These are phyloP conservation scores for Inga leiocalycina DNA, from an alignment of 306 rosid genomes.

Conservation along the genomic window DNA sequence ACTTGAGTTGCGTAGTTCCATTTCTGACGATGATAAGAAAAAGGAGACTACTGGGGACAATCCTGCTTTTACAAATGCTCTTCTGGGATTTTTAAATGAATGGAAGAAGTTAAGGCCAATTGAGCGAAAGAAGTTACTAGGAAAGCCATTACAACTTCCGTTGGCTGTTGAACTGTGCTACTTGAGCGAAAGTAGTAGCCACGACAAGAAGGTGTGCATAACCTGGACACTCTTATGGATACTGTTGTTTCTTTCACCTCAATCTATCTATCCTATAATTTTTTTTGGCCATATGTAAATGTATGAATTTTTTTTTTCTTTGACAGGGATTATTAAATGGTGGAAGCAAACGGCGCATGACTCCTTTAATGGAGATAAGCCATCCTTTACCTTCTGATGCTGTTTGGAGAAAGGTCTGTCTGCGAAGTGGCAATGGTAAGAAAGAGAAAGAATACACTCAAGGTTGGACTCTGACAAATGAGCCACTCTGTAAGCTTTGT, in stretches of 20 bases:
- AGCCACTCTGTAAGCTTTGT: slow-evolving; percentile 95
- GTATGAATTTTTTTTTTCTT: background rate
- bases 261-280: background rate
- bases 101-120: slow-evolving; percentile 86
- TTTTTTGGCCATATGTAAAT: background rate
- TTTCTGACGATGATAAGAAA: slow-evolving; percentile 39
- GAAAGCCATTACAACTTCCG: slow-evolving; percentile 93
- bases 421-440: slow-evolving; percentile 68
- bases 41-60: slow-evolving; percentile 44
- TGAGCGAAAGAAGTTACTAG: slow-evolving; percentile 73
- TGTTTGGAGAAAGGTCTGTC: slow-evolving; percentile 72
- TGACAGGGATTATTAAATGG: slow-evolving; percentile 83
- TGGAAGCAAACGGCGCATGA: slow-evolving; percentile 79
- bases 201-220: slow-evolving; percentile 62
- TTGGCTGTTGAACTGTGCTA: slow-evolving; percentile 75
- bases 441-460: slow-evolving; percentile 88
- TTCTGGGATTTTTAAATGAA: slow-evolving; percentile 64
- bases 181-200: slow-evolving; percentile 76
- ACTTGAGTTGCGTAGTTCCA: slow-evolving; percentile 57
- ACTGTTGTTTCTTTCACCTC: slow-evolving; percentile 3
- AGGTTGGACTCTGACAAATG: slow-evolving; percentile 74
- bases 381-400: slow-evolving; percentile 81
- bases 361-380: slow-evolving; percentile 81
- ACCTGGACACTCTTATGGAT: slow-evolving; percentile 31
- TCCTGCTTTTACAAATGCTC: slow-evolving; percentile 51